Evolutionary conservation across 306 rosid species (phyloP).

Genomic region (Castanea mollissima): DNA sequence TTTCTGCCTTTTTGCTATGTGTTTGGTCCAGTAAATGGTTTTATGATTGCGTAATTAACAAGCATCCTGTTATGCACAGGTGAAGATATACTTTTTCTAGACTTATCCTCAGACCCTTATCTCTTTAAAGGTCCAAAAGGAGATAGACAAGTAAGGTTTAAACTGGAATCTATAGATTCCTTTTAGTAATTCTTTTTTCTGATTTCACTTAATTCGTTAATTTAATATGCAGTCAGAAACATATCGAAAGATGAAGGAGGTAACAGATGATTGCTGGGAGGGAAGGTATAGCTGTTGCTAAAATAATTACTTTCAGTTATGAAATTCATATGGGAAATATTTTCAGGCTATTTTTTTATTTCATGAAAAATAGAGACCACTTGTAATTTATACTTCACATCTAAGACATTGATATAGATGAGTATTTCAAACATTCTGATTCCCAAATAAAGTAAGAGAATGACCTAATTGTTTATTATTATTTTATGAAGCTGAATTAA

Average conservation of each 20-base stretch:
- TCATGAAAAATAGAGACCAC: background rate
- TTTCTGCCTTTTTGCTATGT: constrained; percentile 4
- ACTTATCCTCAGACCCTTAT: constrained; percentile 75
- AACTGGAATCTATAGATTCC: constrained; percentile 12
- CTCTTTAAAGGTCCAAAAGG: constrained; percentile 83
- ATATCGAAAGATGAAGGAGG: constrained; percentile 86
- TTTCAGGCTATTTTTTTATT: background rate
- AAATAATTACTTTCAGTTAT: background rate
- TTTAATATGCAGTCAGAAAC: constrained; percentile 72
- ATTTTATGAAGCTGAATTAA: constrained; percentile 16
- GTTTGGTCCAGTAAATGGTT: background rate
- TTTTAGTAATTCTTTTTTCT: constrained; percentile 3
- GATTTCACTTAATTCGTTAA: constrained; percentile 6
- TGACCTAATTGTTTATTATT: background rate
- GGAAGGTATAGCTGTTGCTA: constrained; percentile 57
- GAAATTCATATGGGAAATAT: background rate
- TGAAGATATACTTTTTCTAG: constrained; percentile 72
- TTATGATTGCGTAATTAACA: constrained; percentile 15
- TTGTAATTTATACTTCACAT: background rate
- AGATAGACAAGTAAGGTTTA: constrained; percentile 69
- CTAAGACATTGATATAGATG: background rate
- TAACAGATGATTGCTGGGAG: constrained; percentile 88
- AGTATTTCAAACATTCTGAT: background rate
- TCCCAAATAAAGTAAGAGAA: background rate
- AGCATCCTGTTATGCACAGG: constrained; percentile 48